A percentile compares a stretch with the other conserved stretches of the same genome.
Conservation (phyloP, 495 filamentous ascomycete species). For the Penicillium dipodomyicola region DNA sequence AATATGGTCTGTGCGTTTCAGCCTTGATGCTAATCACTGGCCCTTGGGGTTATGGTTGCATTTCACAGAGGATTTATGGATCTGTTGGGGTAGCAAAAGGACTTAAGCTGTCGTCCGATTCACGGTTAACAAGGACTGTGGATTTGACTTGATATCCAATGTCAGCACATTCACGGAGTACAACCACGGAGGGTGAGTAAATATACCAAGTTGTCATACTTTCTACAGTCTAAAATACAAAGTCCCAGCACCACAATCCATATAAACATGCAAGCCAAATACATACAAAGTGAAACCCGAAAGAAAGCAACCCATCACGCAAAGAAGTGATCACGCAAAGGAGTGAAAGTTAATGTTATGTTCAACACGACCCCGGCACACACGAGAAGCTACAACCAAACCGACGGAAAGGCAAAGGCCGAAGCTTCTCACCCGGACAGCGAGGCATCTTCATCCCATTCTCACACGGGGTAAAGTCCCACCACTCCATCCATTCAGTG, state of each 20-base stretch:
- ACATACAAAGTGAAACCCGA: background rate
- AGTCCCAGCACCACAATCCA: background rate
- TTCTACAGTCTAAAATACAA: constrained; percentile 1
- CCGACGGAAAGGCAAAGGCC: constrained; percentile 60
- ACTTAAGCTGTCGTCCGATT: no score
- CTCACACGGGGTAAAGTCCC: constrained; percentile 51
- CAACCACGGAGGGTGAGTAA: background rate
- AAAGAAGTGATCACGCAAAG: background rate
- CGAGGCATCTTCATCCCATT: constrained; percentile 45
- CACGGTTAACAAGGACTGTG: no score
- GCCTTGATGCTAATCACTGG: no score
- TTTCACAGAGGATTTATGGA: no score
- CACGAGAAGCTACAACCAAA: constrained; percentile 67
- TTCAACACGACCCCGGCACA: constrained; percentile 36
- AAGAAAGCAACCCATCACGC: background rate
- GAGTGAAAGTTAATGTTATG: background rate
- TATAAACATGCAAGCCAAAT: constrained; percentile 7
- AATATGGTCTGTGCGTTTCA: background rate
- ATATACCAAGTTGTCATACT: background rate
- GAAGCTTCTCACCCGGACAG: constrained; percentile 33
- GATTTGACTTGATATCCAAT: no score
- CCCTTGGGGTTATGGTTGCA: no score
- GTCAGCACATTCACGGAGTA: no score
- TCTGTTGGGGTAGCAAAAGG: no score
- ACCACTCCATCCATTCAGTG: constrained; percentile 75